Base-by-base conservation (phyloP, 2,329 filamentous ascomycete genomes). In the Setomelanomma holmii region DNA sequence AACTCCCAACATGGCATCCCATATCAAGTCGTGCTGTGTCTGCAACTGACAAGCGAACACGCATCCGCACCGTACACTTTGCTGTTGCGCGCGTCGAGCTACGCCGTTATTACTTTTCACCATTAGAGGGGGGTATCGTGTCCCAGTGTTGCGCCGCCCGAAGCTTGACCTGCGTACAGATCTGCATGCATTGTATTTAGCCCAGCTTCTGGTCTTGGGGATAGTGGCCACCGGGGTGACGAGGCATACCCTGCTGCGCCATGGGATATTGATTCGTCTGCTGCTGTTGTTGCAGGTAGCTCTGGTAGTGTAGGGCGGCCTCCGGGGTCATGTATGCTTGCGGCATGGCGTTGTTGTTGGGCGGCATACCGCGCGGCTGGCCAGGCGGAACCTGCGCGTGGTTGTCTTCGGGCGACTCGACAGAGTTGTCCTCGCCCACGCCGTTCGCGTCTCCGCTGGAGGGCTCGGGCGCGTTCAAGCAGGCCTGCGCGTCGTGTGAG, bases 381-480 rank as follows among this genome's bases (percentile, higher is more conserved):
- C 86, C 86, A 35, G 89, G 85, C 41, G 89, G 89, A 52, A 96
- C 83, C 67, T 92, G 89, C 68, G 84, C 85, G 68, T 89, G 87
- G 55, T 92, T 87, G 75, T 98, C 95, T 77, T 98, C 95, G 47
- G 93, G 93, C 1, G 93, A 96, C 63, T 97, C 92, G 69, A 91
- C 89, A 60, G 75, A 71, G 45, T 76, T 77, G 63, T 81, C 78
- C 41, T 73, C 78, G 54, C 82, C 80, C 54, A 81, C 78, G 58
- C 79, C 80, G 55, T 82, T 82, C 22, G 96, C 91, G 68, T 86
- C 87, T 69, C 90, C 90, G 27, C 87, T 85, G 20, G 88, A 83
- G 44, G 93, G 93, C 76, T 99, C 95, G 36, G 95, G 95, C 17
- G 95, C 95, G 76, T 99, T 99, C 56, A 99, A 80, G 74, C 95